Evolutionary conservation across 495 filamentous ascomycete genomes (phyloP).

Genomic region (Penicillium soppii): DNA sequence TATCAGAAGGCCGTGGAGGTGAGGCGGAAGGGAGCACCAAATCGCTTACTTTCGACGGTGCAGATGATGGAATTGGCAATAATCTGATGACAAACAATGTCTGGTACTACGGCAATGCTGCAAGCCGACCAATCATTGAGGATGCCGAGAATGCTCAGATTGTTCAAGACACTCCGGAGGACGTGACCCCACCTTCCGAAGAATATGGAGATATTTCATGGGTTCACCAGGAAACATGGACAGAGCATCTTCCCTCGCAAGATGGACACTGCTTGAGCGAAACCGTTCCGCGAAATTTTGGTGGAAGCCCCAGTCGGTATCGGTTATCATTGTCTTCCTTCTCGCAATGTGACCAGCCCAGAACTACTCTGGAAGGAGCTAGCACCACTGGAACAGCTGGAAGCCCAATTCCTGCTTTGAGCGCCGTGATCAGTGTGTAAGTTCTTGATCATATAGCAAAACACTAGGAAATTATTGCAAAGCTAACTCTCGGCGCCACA

Average conservation of each 20-base stretch:
- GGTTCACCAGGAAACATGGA: background rate
- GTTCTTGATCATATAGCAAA: background rate
- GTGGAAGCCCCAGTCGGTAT: background rate
- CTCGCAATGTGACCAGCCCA: background rate
- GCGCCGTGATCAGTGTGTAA: background rate
- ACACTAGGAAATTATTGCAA: background rate
- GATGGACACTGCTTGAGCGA: background rate
- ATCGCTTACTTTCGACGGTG: too few relatives aligned
- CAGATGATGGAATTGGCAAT: too few relatives aligned
- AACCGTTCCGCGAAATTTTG: conserved; percentile 5
- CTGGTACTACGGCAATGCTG: too few relatives aligned
- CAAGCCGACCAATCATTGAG: too few relatives aligned
- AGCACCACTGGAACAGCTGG: background rate
- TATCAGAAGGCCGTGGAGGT: background rate
- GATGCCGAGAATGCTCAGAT: too few relatives aligned
- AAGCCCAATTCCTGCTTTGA: background rate
- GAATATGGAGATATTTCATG: background rate
- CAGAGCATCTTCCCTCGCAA: background rate
- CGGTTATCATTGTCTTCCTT: background rate
- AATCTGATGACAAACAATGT: too few relatives aligned
- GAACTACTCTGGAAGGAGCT: background rate
- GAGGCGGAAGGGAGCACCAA: too few relatives aligned
- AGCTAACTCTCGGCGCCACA: background rate
- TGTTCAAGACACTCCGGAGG: background rate
- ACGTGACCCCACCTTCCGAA: background rate